Conservation (phyloP, 1,139 yeast species). For the Pichia sp. region DNA sequence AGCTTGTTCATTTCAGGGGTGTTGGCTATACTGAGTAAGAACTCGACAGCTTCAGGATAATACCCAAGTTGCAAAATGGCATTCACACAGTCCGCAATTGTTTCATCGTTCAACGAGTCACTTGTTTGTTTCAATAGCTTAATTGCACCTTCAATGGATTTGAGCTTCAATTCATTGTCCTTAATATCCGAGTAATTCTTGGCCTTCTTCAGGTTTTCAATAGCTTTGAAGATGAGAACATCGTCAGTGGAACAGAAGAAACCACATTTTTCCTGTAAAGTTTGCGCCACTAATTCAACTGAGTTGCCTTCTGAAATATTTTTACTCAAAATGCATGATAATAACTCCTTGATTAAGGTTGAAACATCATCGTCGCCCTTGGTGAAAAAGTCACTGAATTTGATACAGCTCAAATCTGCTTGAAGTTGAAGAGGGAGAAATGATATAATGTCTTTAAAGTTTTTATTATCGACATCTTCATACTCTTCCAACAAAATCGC, state of each 20-base stretch:
- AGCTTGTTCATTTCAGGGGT: constrained; percentile 56
- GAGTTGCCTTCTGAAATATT: constrained; percentile 90
- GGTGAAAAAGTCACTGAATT: constrained; percentile 71
- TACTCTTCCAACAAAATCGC: constrained; percentile 72
- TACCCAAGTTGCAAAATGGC: constrained; percentile 74
- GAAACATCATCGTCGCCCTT: constrained; percentile 53
- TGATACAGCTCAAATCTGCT: constrained; percentile 55
- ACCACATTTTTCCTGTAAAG: constrained; percentile 89
- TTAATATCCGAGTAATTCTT: constrained; percentile 61
- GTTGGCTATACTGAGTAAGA: constrained; percentile 69
- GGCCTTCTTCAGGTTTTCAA: constrained; percentile 85
- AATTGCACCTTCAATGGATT: constrained; percentile 68
- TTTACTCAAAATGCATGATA: constrained; percentile 82
- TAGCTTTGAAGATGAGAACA: constrained; percentile 88
- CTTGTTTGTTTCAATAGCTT: constrained; percentile 74
- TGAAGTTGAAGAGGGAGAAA: constrained; percentile 63
- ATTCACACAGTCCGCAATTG: constrained; percentile 70
- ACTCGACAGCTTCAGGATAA: constrained; percentile 81
- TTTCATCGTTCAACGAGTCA: constrained; percentile 63
- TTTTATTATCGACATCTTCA: constrained; percentile 8
- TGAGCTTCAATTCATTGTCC: constrained; percentile 58
- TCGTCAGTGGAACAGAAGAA: constrained; percentile 93
- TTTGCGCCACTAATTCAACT: constrained; percentile 81
- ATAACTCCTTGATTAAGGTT: constrained; percentile 72
- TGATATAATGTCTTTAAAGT: constrained; percentile 57